phyloP scores from a whole-genome alignment of 2,329 filamentous ascomycete genomes.

The Zasmidium citrigriseum region DNA sequence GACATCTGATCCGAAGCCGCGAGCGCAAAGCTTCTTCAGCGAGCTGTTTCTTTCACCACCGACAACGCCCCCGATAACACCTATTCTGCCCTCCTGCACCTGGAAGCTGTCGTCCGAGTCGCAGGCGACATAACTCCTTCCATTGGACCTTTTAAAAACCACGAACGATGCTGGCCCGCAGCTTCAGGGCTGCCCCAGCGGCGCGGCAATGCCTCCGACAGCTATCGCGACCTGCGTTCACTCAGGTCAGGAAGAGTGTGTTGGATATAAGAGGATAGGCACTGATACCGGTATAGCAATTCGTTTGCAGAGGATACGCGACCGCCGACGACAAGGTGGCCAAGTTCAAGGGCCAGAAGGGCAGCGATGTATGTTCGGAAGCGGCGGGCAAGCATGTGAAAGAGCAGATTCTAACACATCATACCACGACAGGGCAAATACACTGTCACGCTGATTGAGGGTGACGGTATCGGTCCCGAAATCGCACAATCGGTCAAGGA shows the following conservation, averaged over 20 bases:
- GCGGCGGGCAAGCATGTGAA: slow-evolving; percentile 5
- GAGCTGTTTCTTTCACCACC: neutral
- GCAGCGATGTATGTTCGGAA: slow-evolving; percentile 68
- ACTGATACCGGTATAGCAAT: slow-evolving; percentile 13
- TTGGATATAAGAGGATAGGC: neutral
- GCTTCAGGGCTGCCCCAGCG: slow-evolving; percentile 11
- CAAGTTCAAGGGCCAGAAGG: slow-evolving; percentile 91
- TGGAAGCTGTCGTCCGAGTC: neutral
- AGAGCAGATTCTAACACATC: slow-evolving; percentile 12
- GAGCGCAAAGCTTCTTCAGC: neutral
- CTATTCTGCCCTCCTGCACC: neutral
- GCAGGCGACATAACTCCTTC: slow-evolving; percentile 3
- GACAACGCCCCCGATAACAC: neutral
- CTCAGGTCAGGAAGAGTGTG: slow-evolving; percentile 11
- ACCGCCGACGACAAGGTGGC: slow-evolving; percentile 70
- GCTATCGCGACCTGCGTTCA: slow-evolving; percentile 15
- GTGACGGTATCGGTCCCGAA: slow-evolving; percentile 95
- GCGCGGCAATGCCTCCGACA: slow-evolving; percentile 17
- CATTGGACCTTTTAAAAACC: neutral
- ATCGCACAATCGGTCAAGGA: slow-evolving; percentile 98
- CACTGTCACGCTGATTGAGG: slow-evolving; percentile 95
- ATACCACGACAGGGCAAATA: slow-evolving; percentile 72
- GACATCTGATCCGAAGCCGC: too few species aligned
- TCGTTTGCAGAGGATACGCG: slow-evolving; percentile 22
- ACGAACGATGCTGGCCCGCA: slow-evolving; percentile 14